A percentile compares a stretch with the other conserved stretches of the same genome.
phyloP scores from a whole-genome alignment of 2,329 filamentous ascomycete genomes.

The Pseudopyricularia javanii region DNA sequence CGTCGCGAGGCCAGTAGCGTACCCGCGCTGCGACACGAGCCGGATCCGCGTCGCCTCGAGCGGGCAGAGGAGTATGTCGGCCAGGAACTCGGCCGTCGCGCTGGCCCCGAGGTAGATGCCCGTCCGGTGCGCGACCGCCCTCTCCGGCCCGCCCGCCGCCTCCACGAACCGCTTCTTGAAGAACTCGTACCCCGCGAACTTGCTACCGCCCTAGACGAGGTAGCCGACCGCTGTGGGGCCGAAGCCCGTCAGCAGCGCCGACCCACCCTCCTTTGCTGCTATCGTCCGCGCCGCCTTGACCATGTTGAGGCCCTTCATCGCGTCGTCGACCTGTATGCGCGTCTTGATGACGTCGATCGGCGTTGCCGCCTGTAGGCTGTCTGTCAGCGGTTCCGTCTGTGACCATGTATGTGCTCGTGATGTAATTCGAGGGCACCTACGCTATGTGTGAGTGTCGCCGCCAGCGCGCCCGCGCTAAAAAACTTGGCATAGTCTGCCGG shows the following conservation, averaged over 20 bases:
- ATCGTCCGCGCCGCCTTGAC: slow-evolving; percentile 70
- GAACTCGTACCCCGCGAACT: slow-evolving; percentile 80
- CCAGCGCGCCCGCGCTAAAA: slow-evolving; percentile 38
- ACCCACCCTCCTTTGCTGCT: slow-evolving; percentile 61
- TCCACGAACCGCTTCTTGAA: slow-evolving; percentile 79
- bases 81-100: slow-evolving; percentile 46
- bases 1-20: slow-evolving; percentile 58
- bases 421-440: slow-evolving; percentile 17
- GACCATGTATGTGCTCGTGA: background rate
- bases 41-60: slow-evolving; percentile 78
- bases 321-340: slow-evolving; percentile 72
- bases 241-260: slow-evolving; percentile 65
- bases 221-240: slow-evolving; percentile 71
- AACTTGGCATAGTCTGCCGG: slow-evolving; percentile 36
- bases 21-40: slow-evolving; percentile 67
- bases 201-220: slow-evolving; percentile 78
- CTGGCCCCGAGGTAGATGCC: slow-evolving; percentile 58
- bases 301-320: slow-evolving; percentile 68
- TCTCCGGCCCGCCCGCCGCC: slow-evolving; percentile 57
- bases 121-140: slow-evolving; percentile 57
- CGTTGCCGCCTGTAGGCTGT: slow-evolving; percentile 29
- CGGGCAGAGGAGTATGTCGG: slow-evolving; percentile 67
- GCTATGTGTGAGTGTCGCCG: slow-evolving; percentile 37
- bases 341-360: slow-evolving; percentile 68
- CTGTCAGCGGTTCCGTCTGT: background rate